Percentiles rank a stretch among this genome's conserved stretches.
Evolutionary conservation across 208 protist species (phyloP).

Genomic region (Phytomonas sp.): DNA sequence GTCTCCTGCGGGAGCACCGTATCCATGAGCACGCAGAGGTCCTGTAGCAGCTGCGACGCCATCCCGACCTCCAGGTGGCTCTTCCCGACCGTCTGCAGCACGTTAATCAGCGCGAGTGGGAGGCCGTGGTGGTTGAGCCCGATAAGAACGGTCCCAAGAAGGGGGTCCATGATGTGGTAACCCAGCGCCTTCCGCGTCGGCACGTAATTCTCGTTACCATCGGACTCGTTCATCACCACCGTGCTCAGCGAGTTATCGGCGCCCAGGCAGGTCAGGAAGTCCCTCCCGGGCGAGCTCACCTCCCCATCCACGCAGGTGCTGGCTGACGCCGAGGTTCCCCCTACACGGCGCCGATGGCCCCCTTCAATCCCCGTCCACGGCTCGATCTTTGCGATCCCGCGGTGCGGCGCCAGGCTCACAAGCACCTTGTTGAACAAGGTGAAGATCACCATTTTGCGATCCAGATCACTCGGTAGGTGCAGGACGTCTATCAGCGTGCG

Average conservation of each 20-base stretch:
- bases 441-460: constrained; percentile 83
- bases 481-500: constrained; percentile 77
- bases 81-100: constrained; percentile 42
- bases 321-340: constrained; percentile 6
- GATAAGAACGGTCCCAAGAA: constrained; percentile 68
- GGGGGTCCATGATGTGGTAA: constrained; percentile 75
- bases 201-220: constrained; percentile 20
- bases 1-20: constrained; percentile 69
- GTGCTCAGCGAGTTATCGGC: neutral
- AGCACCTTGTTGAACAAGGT: constrained; percentile 80
- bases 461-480: constrained; percentile 70
- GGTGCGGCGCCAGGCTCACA: constrained; percentile 62
- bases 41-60: constrained; percentile 69
- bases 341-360: constrained; percentile 30
- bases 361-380: constrained; percentile 64
- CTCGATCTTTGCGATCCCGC: constrained; percentile 52
- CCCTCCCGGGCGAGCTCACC: neutral
- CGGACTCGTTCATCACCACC: constrained; percentile 12
- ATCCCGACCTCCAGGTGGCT: constrained; percentile 39
- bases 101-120: constrained; percentile 65
- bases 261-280: neutral
- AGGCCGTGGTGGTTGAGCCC: constrained; percentile 73
- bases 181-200: constrained; percentile 80
- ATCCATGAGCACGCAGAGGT: constrained; percentile 83
- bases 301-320: neutral